Evolutionary conservation across 2,329 filamentous ascomycete species (phyloP).

Genomic region (Celoporthe dispersa): DNA sequence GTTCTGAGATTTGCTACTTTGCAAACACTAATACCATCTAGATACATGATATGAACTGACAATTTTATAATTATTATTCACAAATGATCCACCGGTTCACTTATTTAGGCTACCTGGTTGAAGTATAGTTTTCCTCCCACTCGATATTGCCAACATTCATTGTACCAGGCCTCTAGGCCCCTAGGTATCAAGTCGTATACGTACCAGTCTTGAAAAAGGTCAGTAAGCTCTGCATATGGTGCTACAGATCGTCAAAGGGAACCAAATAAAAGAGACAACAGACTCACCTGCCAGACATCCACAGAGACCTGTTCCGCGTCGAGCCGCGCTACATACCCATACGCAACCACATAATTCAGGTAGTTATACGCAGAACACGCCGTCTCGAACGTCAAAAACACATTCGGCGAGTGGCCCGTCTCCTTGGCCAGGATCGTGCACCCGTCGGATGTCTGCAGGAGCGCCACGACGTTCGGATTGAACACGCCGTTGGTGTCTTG

Average conservation of each 20-base stretch:
- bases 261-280: background rate
- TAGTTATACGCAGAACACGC: slow-evolving; percentile 42
- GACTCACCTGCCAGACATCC: slow-evolving; percentile 35
- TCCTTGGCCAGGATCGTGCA: slow-evolving; percentile 44
- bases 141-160: background rate
- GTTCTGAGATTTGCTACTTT: too few species aligned
- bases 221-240: background rate
- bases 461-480: slow-evolving; percentile 45
- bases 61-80: too few species aligned
- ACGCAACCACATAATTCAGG: slow-evolving; percentile 42
- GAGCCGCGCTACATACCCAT: slow-evolving; percentile 26
- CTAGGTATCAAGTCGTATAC: background rate
- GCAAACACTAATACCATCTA: too few species aligned
- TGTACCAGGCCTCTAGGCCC: background rate
- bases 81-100: too few species aligned
- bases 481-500: slow-evolving; percentile 42
- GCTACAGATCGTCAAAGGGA: background rate
- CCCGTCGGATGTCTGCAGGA: slow-evolving; percentile 44
- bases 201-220: background rate
- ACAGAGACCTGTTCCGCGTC: slow-evolving; percentile 25
- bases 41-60: too few species aligned
- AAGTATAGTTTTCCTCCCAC: background rate
- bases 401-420: slow-evolving; percentile 41
- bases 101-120: too few species aligned
- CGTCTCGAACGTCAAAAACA: slow-evolving; percentile 43